Base-by-base conservation (phyloP, 2,329 filamentous ascomycete species). In the Trichoderma lentiforme region DNA sequence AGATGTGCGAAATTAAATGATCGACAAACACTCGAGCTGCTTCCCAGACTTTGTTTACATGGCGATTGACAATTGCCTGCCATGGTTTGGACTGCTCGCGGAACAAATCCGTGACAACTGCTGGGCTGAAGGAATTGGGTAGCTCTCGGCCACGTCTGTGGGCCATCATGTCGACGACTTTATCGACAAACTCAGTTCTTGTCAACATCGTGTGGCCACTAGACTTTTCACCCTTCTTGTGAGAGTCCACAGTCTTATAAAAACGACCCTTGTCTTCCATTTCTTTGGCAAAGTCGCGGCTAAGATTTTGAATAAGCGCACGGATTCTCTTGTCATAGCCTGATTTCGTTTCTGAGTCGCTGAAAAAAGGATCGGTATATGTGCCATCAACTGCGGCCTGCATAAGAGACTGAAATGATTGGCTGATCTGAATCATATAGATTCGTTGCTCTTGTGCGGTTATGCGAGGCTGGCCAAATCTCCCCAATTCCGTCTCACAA, bases 81-180 rank as follows among this genome's bases (percentile, higher is more conserved):
- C 89, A 92, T 0, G 84, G 85, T 7, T 74, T 70, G 0, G 85
- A 89, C 71, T 92, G 89, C 60, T 90, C 84, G 24, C 80, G 80
- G 76, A 92, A 92, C 0, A 93, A 77, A 26, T 91, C 86, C 0
- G 82, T 81, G 0, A 92, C 83, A 11, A 92, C 80, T 68, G 88
- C 77, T 0, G 89, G 86, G 72, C 90, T 90, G 78, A 89, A 91
- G 0, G 83, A 88, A 0, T 90, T 88, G 0, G 88, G 87, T 0
- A 92, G 79, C 76, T 92, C 90, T 6, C 85, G 80, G 2, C 78
- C 79, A n/a, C 77, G 74, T 47, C 57, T 75, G 1, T 74, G 74
- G 6, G 69, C 28, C 67, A 81, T 78, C 6, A 77, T 56, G 0
- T 32, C 11, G 3, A 73, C 71, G 18, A 80, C 74, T 0, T 78